These are phyloP conservation scores for Saccharomyces eubayanus DNA, from an alignment of 805 yeast genomes.

Conservation along the genomic window DNA sequence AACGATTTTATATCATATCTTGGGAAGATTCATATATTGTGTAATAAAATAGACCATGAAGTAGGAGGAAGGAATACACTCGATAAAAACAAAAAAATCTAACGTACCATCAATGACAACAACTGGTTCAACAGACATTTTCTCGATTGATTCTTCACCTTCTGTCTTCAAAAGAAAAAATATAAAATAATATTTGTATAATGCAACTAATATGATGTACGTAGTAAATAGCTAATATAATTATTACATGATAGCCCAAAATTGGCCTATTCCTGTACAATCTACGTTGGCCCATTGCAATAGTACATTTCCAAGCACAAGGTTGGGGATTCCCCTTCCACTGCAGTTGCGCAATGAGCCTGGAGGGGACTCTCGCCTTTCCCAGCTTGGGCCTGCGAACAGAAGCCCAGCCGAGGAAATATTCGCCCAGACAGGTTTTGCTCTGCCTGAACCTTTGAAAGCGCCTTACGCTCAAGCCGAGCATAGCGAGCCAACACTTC, in stretches of 20 bases:
- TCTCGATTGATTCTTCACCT: not conserved
- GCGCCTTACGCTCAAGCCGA: not conserved
- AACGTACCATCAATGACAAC: slow-evolving; percentile 92
- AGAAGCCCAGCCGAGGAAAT: not conserved
- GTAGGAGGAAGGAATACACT: not conserved
- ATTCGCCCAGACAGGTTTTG: not conserved
- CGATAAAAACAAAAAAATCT: not conserved
- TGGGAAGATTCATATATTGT: not conserved
- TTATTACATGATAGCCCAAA: not conserved
- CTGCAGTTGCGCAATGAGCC: not conserved
- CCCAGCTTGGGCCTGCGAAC: not conserved
- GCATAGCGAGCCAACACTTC: not conserved
- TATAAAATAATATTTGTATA: not conserved
- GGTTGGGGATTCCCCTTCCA: not conserved
- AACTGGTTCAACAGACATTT: slow-evolving; percentile 58
- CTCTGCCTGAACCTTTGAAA: not conserved
- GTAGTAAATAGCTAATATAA: not conserved
- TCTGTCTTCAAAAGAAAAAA: not conserved
- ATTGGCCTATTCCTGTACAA: not conserved
- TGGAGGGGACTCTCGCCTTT: not conserved
- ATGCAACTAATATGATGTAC: not conserved
- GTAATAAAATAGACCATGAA: not conserved
- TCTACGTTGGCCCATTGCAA: not conserved
- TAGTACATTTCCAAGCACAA: not conserved
- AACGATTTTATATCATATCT: not conserved